Evolutionary conservation across 2,329 filamentous ascomycete genomes (phyloP).

Genomic region (Botrytis aclada): DNA sequence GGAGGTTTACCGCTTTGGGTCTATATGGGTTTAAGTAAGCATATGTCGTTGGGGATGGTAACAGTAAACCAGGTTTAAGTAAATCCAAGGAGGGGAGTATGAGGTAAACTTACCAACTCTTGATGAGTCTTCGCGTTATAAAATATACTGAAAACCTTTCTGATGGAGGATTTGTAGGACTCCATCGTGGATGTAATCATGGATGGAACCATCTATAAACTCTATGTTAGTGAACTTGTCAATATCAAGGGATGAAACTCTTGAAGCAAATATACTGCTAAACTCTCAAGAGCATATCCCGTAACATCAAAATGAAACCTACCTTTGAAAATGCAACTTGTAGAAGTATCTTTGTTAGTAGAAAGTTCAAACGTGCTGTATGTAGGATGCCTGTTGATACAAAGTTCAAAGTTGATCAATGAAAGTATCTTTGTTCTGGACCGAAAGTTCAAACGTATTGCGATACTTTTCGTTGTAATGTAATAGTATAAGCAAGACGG

Average conservation of each 20-base stretch:
- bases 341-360: not conserved
- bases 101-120: not conserved
- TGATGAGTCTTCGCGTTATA: not conserved
- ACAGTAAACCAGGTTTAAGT: not conserved
- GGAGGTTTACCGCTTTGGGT: not conserved
- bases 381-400: not conserved
- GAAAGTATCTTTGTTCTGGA: not conserved
- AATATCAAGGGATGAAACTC: not conserved
- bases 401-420: not conserved
- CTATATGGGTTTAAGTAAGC: not conserved
- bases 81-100: fast-evolving
- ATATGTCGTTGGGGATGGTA: not conserved
- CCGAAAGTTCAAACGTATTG: not conserved
- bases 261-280: not conserved
- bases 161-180: not conserved
- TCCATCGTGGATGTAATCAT: not conserved
- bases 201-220: not conserved
- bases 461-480: not conserved
- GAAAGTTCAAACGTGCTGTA: not conserved
- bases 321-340: not conserved
- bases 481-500: not conserved
- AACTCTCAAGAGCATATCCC: not conserved
- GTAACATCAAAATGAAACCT: not conserved
- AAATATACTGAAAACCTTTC: not conserved
- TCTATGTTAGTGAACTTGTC: not conserved